Conservation (phyloP, 1,284 basidiomycete genomes). For the Jaminaea rosea region DNA sequence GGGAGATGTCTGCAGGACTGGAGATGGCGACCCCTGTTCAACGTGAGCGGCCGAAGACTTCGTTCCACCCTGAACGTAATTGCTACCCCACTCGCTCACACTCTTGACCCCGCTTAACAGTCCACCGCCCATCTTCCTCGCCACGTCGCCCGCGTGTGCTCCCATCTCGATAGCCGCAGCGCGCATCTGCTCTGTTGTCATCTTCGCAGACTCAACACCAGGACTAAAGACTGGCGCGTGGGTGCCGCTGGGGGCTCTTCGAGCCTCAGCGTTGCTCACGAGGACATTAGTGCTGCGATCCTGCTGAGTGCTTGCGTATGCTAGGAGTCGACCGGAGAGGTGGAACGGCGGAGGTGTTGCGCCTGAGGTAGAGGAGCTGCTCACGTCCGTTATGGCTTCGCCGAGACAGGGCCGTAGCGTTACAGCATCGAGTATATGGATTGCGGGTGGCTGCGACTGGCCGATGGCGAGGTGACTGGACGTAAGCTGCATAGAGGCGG, state of each 20-base stretch:
- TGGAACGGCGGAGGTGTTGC: not conserved
- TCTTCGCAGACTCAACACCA: not conserved
- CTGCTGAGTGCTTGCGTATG: not conserved
- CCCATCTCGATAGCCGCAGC: not conserved
- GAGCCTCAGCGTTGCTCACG: too few species aligned
- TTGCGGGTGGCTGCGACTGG: not conserved
- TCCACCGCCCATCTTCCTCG: not conserved
- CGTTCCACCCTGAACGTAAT: not conserved
- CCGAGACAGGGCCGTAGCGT: not conserved
- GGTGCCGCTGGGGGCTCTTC: not conserved
- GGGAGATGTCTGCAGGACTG: not conserved
- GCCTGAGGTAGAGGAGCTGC: not conserved
- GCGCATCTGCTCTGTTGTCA: not conserved
- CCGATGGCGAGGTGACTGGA: not conserved
- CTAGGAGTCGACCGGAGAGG: not conserved
- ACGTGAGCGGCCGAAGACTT: not conserved
- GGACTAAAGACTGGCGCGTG: not conserved
- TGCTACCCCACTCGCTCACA: not conserved
- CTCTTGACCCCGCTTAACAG: not conserved
- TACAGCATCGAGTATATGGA: not conserved
- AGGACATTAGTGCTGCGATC: not conserved
- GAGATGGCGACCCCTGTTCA: not conserved
- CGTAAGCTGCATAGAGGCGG: not conserved
- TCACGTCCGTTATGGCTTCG: not conserved
- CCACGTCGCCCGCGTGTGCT: not conserved